Evolutionary conservation across 2,329 filamentous ascomycete genomes (phyloP).

Genomic region (Colletotrichum truncatum): DNA sequence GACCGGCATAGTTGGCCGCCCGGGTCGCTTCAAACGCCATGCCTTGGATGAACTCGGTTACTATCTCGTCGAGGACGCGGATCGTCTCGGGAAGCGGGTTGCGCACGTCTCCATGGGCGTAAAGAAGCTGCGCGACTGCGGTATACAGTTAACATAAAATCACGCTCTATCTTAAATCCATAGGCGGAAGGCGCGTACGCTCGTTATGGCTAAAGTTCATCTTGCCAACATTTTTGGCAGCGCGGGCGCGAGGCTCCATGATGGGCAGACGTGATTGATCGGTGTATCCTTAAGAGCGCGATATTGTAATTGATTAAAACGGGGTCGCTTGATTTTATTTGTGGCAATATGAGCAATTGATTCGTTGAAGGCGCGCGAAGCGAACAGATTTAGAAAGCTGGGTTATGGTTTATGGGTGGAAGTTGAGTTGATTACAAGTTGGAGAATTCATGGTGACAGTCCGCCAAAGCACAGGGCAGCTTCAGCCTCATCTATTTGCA

Average conservation of each 20-base stretch:
- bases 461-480: constrained; percentile 1
- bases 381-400: neutral
- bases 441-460: constrained; percentile 9
- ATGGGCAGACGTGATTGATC: constrained; percentile 39
- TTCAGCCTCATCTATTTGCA: neutral
- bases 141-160: neutral
- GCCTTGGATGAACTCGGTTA: constrained; percentile 96
- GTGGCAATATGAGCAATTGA: too few species aligned
- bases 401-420: neutral
- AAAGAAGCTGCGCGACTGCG: constrained; percentile 77
- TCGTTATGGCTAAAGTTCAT: constrained; percentile 82
- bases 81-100: constrained; percentile 85
- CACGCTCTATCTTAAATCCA: neutral
- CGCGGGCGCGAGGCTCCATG: constrained; percentile 81
- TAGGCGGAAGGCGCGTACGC: constrained; percentile 57
- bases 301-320: neutral
- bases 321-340: neutral
- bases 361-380: neutral
- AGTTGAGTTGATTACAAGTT: neutral
- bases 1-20: constrained; percentile 84
- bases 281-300: neutral
- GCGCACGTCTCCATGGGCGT: constrained; percentile 81
- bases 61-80: constrained; percentile 89
- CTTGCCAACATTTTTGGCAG: constrained; percentile 82
- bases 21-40: constrained; percentile 90